phyloP scores from a whole-genome alignment of 139 green algal species.

The Volvox reticuliferus region DNA sequence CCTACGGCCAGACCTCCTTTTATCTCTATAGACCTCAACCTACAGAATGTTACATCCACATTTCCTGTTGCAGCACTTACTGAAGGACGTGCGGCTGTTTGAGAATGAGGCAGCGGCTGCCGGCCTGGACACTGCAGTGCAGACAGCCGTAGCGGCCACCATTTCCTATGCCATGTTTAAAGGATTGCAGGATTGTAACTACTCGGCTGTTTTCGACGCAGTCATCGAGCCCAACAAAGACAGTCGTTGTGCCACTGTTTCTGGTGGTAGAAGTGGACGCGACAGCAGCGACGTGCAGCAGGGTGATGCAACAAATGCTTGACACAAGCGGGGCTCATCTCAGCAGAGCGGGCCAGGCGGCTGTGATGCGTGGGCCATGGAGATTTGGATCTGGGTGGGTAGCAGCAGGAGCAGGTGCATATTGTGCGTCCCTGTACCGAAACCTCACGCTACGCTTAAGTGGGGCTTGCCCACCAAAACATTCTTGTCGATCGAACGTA shows the following conservation, averaged over 20 bases:
- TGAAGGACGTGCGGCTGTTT: constrained; percentile 45
- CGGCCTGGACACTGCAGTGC: constrained; percentile 35
- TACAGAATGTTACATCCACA: neutral
- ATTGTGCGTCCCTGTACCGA: too few relatives aligned
- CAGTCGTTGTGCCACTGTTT: neutral
- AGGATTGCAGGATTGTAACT: constrained; percentile 22
- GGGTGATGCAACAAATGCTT: neutral
- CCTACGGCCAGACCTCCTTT: too few relatives aligned
- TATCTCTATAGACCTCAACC: too few relatives aligned
- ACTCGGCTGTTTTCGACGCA: constrained; percentile 29
- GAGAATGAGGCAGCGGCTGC: constrained; percentile 33
- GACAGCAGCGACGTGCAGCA: neutral
- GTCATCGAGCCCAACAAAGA: neutral
- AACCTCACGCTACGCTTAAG: too few relatives aligned
- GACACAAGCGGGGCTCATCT: neutral
- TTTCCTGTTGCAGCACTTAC: constrained; percentile 23
- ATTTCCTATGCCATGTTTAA: neutral
- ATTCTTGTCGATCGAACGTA: too few relatives aligned
- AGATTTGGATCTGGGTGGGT: too few relatives aligned
- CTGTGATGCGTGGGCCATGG: too few relatives aligned
- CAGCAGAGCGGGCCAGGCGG: too few relatives aligned
- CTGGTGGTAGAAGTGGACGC: neutral
- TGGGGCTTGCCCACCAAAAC: too few relatives aligned
- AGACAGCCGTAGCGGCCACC: constrained; percentile 4
- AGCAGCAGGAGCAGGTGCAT: too few relatives aligned